These are phyloP conservation scores for Ploettnerulaceae sp. DNA, from an alignment of 2,329 filamentous ascomycete genomes.

Conservation along the genomic window DNA sequence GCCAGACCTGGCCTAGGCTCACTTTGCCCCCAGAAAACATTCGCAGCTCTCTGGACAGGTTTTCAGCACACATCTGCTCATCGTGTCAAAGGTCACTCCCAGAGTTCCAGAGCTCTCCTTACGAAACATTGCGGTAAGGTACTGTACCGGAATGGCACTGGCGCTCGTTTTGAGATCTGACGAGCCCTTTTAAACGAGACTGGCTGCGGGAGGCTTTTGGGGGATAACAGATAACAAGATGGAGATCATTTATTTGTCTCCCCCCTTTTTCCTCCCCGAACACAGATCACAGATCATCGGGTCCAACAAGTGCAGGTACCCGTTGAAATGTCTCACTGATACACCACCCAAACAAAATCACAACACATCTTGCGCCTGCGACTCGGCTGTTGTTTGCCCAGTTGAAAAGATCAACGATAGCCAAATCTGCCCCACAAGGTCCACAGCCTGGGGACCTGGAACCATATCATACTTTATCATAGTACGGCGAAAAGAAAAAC, in stretches of 20 bases:
- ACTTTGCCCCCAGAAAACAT: not conserved
- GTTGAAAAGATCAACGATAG: no score
- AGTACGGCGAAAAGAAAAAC: not conserved
- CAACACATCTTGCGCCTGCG: no score
- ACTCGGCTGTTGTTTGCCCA: no score
- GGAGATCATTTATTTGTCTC: no score
- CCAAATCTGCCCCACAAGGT: conserved; percentile 1
- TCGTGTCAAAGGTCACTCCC: conserved; percentile 1
- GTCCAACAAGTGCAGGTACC: conserved; percentile 21
- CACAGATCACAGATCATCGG: conserved; percentile 12
- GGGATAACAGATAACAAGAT: conserved; percentile 9
- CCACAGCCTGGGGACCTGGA: conserved; percentile 6
- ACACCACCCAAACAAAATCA: no score
- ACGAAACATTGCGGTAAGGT: not conserved
- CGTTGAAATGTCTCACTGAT: conserved; percentile 19
- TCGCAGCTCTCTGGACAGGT: conserved; percentile 1
- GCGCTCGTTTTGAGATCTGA: conserved; percentile 3
- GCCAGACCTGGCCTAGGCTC: conserved; percentile 1
- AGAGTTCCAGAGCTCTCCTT: not conserved
- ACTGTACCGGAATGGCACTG: not conserved
- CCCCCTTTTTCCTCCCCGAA: no score
- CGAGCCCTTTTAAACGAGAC: not conserved
- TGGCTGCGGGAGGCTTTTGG: conserved; percentile 6
- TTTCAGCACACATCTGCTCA: conserved; percentile 4
- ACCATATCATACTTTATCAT: not conserved